Percentiles rank a stretch among this genome's conserved stretches.
Evolutionary conservation across 345 rosid genomes (phyloP).

Genomic region (Moringa oleifera): DNA sequence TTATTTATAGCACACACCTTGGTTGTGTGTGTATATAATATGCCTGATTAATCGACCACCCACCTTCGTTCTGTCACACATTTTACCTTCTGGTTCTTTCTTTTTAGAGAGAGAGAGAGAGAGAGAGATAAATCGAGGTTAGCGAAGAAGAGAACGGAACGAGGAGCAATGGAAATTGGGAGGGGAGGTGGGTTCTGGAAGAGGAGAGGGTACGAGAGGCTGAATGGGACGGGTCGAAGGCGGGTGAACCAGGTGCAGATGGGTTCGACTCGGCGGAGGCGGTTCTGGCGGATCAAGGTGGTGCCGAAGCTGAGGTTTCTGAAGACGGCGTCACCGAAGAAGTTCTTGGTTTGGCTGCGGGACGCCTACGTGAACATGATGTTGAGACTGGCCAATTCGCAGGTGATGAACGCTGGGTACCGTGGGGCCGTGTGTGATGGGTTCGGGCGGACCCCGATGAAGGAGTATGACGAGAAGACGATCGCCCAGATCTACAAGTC

Average conservation of each 20-base stretch:
- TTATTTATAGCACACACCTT: too few relatives aligned
- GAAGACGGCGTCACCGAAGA: slow-evolving; percentile 40
- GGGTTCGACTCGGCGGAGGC: slow-evolving; percentile 26
- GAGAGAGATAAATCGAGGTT: too few relatives aligned
- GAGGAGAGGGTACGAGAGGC: slow-evolving; percentile 42
- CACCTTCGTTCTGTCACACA: too few relatives aligned
- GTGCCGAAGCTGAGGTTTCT: slow-evolving; percentile 40
- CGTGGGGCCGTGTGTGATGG: slow-evolving; percentile 18
- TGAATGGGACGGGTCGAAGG: slow-evolving; percentile 24
- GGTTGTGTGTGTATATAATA: too few relatives aligned
- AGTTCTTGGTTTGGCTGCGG: slow-evolving; percentile 46
- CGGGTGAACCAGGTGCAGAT: slow-evolving; percentile 14
- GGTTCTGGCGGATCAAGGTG: slow-evolving; percentile 47
- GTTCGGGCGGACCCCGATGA: slow-evolving; percentile 27
- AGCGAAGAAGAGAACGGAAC: too few relatives aligned
- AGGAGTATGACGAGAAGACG: slow-evolving; percentile 50
- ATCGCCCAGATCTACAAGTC: slow-evolving; percentile 69
- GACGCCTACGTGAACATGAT: slow-evolving; percentile 75
- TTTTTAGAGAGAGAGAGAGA: too few relatives aligned
- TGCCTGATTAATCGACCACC: too few relatives aligned
- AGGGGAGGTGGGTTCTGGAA: slow-evolving; percentile 36
- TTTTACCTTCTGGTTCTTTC: too few relatives aligned
- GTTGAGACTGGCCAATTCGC: slow-evolving; percentile 46
- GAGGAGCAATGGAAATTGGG: slow-evolving; percentile 10
- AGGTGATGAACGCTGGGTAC: slow-evolving; percentile 25